phyloP scores from a whole-genome alignment of 2,329 filamentous ascomycete species.

The Neoscytalidium dimidiatum region DNA sequence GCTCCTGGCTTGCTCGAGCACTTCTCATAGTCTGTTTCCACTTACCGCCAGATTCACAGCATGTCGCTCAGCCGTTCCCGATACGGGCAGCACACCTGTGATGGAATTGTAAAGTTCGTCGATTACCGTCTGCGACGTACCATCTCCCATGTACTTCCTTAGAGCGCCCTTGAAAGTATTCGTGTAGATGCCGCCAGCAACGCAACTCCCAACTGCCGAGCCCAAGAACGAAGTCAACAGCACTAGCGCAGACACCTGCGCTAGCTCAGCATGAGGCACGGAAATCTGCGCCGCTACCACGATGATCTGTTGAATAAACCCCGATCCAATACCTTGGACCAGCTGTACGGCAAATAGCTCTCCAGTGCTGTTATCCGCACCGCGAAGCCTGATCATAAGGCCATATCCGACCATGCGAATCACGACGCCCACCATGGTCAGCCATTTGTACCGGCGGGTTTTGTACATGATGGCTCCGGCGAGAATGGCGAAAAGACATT shows the following conservation, averaged over 20 bases:
- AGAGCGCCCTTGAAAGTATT: constrained; percentile 44
- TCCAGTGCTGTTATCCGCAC: constrained; percentile 42
- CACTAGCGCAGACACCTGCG: constrained; percentile 51
- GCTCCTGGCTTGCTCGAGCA: neutral
- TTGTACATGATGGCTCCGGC: constrained; percentile 46
- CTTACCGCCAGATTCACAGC: constrained; percentile 39
- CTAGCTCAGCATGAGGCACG: constrained; percentile 49
- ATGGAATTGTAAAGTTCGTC: constrained; percentile 50
- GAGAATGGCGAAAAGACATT: constrained; percentile 45
- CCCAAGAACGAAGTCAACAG: constrained; percentile 47
- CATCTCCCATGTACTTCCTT: constrained; percentile 37
- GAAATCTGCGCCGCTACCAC: constrained; percentile 50
- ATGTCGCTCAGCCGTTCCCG: constrained; percentile 43
- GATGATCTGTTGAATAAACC: constrained; percentile 47
- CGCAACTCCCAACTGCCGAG: constrained; percentile 39
- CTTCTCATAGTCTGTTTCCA: neutral
- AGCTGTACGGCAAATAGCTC: constrained; percentile 53
- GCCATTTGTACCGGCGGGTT: constrained; percentile 50
- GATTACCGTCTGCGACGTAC: constrained; percentile 34
- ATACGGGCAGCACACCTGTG: constrained; percentile 39
- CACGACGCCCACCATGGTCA: constrained; percentile 43
- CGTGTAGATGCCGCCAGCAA: constrained; percentile 55
- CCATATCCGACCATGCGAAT: constrained; percentile 53
- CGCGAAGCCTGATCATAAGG: constrained; percentile 53
- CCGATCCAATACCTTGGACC: constrained; percentile 52